Base-by-base conservation (phyloP, 345 rosid genomes). In the Toxicodendron radicans region DNA sequence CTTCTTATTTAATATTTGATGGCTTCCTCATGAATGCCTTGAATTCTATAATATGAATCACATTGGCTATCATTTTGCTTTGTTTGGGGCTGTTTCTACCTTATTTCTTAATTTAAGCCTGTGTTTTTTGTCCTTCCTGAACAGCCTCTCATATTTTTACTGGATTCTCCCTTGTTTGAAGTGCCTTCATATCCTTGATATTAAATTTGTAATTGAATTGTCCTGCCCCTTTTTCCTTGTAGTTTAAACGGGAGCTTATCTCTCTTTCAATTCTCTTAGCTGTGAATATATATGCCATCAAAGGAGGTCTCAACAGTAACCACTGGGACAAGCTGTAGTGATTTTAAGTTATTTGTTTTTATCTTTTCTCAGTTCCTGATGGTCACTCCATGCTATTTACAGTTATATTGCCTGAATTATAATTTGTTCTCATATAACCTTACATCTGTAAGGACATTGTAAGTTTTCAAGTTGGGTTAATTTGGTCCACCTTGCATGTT, bases 1-100 rank as follows among this genome's bases (percentile, higher is more conserved):
- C 20, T n/a, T 30, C 46, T 24, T 73, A 43, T 52, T 52, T 51
- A 8, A 66, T 72, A 41, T 51, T 61, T 49, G 35, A 33, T 72
- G 51, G 52, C 38, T 23, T 35, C 2, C 68, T 5, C 60, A 30
- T 12, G 57, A 71, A 27, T 69, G 49, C 61, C 32, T 32, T 33
- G 12, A 33, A 58, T 43, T 61, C 1, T 70, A 17, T 18, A n/a
- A 43, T 45, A 11, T 58, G 57, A 45, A 27, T 2, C 52, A 56
- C 13, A 6, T n/a, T 27, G 59, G 45, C 24, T 20, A 21, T 70
- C 41, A 56, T 56, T 38, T 56, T 68, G 61, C 27, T 38, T 33
- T 13, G 17, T 35, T 54, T 16, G 21, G 14, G 49, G 49, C 18
- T 33, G 43, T 38, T 38, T 38, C 9, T 38, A 38, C 7, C 43